Conservation (phyloP, 1,284 basidiomycete species). For the Apiotrichum akiyoshidainum region DNA sequence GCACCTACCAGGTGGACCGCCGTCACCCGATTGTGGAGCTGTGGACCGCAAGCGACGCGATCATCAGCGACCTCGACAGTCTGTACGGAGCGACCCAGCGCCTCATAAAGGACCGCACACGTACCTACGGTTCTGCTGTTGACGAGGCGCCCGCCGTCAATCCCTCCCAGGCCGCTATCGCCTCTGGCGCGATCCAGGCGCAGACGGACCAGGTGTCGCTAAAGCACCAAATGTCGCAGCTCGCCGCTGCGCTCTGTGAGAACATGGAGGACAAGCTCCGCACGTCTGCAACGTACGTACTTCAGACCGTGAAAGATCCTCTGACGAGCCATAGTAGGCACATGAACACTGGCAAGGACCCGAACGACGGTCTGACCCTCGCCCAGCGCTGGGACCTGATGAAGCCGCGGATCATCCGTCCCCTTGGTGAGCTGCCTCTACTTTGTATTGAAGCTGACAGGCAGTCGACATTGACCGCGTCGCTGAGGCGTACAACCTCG, state of each 20-base stretch:
- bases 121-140: constrained; percentile 53
- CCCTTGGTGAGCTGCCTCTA: constrained; percentile 41
- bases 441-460: constrained; percentile 5
- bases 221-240: constrained; percentile 66
- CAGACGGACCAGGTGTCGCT: constrained; percentile 34
- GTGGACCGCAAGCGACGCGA: constrained; percentile 72
- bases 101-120: constrained; percentile 53
- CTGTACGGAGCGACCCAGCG: constrained; percentile 67
- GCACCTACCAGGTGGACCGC: constrained; percentile 69
- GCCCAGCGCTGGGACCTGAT: constrained; percentile 39
- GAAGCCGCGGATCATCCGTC: constrained; percentile 44
- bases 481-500: constrained; percentile 70
- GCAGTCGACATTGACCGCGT: constrained; percentile 66
- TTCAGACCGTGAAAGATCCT: neutral
- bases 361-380: constrained; percentile 34
- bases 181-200: constrained; percentile 13
- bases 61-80: constrained; percentile 68
- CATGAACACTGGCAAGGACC: constrained; percentile 39
- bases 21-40: constrained; percentile 62
- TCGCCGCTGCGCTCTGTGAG: constrained; percentile 67
- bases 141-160: constrained; percentile 40
- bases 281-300: constrained; percentile 63
- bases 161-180: constrained; percentile 5
- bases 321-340: constrained; percentile 24
- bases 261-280: constrained; percentile 70